These are phyloP conservation scores for Colletotrichum lentis DNA, from an alignment of 2,329 filamentous ascomycete species.

Conservation along the genomic window DNA sequence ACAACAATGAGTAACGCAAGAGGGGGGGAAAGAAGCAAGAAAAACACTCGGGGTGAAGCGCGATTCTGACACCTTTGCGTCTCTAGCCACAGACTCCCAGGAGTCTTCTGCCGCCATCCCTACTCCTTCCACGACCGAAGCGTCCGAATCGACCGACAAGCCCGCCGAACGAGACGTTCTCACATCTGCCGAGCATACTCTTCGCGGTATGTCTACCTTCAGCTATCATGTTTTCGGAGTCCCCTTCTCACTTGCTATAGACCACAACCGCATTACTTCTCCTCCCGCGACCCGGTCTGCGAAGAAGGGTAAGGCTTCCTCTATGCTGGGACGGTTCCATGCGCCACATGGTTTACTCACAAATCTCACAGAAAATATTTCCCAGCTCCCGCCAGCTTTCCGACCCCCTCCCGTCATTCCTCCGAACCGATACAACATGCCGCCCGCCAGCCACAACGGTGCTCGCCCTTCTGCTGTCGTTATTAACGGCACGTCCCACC, in stretches of 20 bases:
- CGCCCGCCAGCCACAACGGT: constrained; percentile 39
- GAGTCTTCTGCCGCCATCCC: constrained; percentile 15
- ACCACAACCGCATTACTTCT: constrained; percentile 1
- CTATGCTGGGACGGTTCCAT: background rate
- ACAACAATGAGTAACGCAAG: too few relatives aligned
- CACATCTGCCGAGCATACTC: constrained; percentile 2
- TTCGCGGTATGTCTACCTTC: constrained; percentile 17
- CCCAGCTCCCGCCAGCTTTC: constrained; percentile 19
- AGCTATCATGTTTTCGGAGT: too few relatives aligned
- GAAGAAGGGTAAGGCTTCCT: background rate
- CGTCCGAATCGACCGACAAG: constrained; percentile 33
- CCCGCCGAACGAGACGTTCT: constrained; percentile 17
- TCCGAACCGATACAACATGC: constrained; percentile 53
- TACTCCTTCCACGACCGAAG: constrained; percentile 9
- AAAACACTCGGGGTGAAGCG: background rate
- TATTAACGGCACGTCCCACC: constrained; percentile 47
- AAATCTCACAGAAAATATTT: constrained; percentile 13
- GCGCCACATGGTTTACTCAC: constrained; percentile 6
- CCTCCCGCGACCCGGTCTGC: background rate
- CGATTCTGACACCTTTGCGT: background rate
- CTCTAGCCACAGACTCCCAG: constrained; percentile 12
- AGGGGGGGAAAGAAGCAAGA: too few relatives aligned
- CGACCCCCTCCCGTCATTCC: constrained; percentile 47
- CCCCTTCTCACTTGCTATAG: constrained; percentile 7
- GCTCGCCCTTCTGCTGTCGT: constrained; percentile 43